These are phyloP conservation scores for Blepharisma undulans DNA, from an alignment of 169 alveolate species.

Conservation along the genomic window DNA sequence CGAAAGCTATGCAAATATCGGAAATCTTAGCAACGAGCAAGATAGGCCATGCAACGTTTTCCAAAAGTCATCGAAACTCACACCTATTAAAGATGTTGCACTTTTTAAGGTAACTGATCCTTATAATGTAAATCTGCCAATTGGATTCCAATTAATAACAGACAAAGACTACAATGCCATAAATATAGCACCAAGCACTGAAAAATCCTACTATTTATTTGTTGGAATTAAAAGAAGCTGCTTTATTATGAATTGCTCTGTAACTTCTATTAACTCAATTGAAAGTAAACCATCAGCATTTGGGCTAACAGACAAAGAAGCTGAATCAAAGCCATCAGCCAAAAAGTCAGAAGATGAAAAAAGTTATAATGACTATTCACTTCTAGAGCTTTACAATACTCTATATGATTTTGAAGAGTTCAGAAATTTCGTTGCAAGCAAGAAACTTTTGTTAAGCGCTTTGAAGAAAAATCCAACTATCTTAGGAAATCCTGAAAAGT, in stretches of 20 bases:
- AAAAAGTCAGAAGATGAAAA: not conserved
- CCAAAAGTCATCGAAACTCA: no score
- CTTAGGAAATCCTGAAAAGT: not conserved
- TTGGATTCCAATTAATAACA: not conserved
- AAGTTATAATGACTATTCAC: not conserved
- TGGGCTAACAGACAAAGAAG: not conserved
- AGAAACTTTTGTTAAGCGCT: not conserved
- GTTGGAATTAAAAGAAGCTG: not conserved
- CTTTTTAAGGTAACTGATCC: not conserved
- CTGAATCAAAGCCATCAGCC: not conserved
- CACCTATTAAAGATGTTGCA: not conserved
- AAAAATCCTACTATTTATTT: not conserved
- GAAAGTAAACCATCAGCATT: not conserved
- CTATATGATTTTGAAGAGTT: not conserved
- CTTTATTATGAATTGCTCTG: not conserved
- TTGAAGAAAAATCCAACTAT: not conserved
- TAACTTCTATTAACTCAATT: not conserved
- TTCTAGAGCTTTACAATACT: not conserved
- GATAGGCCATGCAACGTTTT: not conserved
- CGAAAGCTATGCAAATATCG: not conserved
- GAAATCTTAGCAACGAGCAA: not conserved
- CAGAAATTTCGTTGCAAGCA: not conserved
- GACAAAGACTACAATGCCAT: not conserved
- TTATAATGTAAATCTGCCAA: not conserved
- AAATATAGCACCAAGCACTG: not conserved